Percentiles rank a stretch among this genome's conserved stretches.
Evolutionary conservation across 306 rosid species (phyloP).

Genomic region (Glycyrrhiza uralensis): DNA sequence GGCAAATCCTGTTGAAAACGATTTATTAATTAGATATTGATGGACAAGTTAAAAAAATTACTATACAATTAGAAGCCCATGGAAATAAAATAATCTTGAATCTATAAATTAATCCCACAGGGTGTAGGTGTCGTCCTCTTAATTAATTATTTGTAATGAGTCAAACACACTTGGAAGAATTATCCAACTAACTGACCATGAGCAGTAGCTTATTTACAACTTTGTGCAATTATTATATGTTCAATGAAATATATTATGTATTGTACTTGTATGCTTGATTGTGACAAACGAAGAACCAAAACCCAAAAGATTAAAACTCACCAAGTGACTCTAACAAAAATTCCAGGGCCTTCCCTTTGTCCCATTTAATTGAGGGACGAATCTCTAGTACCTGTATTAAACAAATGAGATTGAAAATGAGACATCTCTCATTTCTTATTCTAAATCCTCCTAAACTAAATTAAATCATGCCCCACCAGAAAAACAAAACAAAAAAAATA

Average conservation of each 20-base stretch:
- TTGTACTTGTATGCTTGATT: background rate
- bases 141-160: background rate
- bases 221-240: background rate
- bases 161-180: constrained; percentile 16
- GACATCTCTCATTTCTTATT: constrained; percentile 19
- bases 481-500: background rate
- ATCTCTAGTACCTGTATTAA: constrained; percentile 79
- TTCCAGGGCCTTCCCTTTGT: constrained; percentile 93
- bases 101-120: constrained; percentile 27
- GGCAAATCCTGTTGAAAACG: constrained; percentile 68
- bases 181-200: constrained; percentile 20
- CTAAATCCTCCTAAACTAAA: constrained; percentile 6
- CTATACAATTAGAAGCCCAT: background rate
- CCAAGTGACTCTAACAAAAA: constrained; percentile 91
- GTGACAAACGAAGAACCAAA: constrained; percentile 13
- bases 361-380: constrained; percentile 97
- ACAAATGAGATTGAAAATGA: constrained; percentile 40
- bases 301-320: constrained; percentile 33
- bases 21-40: constrained; percentile 29
- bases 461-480: constrained; percentile 14
- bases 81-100: background rate
- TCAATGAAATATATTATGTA: background rate
- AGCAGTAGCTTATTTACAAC: background rate
- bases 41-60: background rate
- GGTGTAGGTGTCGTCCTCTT: constrained; percentile 18